Evolutionary conservation across 495 filamentous ascomycete species (phyloP).

Genomic region (Lasiosphaeria miniovina): DNA sequence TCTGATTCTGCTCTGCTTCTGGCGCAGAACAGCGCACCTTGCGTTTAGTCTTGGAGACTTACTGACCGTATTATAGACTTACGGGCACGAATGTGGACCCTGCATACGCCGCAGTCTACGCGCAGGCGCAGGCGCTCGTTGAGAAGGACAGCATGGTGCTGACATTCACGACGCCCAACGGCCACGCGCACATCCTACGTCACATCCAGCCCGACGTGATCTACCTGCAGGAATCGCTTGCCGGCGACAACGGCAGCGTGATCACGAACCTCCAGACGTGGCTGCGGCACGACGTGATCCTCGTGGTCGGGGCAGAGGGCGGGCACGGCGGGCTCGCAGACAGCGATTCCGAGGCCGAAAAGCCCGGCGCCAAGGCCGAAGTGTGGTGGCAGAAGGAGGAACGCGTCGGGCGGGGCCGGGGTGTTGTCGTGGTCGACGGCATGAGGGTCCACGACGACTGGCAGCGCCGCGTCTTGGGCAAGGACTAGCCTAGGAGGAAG

Average conservation of each 20-base stretch:
- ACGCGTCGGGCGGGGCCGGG: conserved; percentile 78
- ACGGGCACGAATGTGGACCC: conserved; percentile 42
- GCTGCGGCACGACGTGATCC: conserved; percentile 77
- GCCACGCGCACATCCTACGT: conserved; percentile 78
- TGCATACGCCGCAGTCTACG: conserved; percentile 71
- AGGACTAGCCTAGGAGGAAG: conserved; percentile 51
- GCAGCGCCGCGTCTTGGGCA: conserved; percentile 67
- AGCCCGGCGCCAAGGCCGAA: conserved; percentile 52
- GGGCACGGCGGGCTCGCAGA: conserved; percentile 84
- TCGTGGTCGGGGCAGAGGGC: conserved; percentile 78
- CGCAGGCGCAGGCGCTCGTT: conserved; percentile 70
- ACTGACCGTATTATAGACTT: conserved; percentile 19
- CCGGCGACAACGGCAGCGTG: conserved; percentile 66
- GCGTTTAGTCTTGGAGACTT: conserved; percentile 9
- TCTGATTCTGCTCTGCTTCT: background rate
- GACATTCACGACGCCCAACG: conserved; percentile 74
- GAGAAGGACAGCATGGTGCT: conserved; percentile 81
- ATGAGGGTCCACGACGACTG: conserved; percentile 78
- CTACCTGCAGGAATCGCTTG: conserved; percentile 77
- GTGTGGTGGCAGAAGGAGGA: conserved; percentile 81
- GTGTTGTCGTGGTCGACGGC: conserved; percentile 81
- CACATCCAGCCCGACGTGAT: conserved; percentile 78
- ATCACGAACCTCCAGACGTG: conserved; percentile 73
- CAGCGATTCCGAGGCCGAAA: conserved; percentile 76
- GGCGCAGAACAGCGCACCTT: background rate